These are phyloP conservation scores for Trichomonas vaginalis DNA, from an alignment of 208 protist species.

Conservation along the genomic window DNA sequence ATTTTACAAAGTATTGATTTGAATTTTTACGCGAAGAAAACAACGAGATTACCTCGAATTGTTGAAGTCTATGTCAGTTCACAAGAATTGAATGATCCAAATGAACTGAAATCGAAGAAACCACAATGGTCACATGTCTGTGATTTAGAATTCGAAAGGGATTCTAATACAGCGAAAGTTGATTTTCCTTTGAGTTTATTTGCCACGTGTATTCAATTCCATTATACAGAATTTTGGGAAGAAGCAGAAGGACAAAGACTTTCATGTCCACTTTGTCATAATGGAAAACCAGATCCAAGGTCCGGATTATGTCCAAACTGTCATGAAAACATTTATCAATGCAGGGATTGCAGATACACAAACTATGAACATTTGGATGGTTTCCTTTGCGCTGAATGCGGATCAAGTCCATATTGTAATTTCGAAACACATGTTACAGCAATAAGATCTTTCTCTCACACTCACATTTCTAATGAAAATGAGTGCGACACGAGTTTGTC, in stretches of 20 bases:
- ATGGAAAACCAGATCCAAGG: neutral
- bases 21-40: neutral
- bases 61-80: neutral
- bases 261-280: neutral
- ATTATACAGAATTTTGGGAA: neutral
- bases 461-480: constrained; percentile 20
- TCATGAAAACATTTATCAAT: constrained; percentile 67
- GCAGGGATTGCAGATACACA: constrained; percentile 65
- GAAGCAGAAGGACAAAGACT: neutral
- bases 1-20: neutral
- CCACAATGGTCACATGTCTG: neutral
- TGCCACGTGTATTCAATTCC: neutral
- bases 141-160: neutral
- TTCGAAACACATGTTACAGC: constrained; percentile 48
- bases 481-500: neutral
- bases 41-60: neutral
- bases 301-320: constrained; percentile 58
- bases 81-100: neutral
- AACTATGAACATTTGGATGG: constrained; percentile 67
- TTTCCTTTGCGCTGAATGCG: constrained; percentile 70
- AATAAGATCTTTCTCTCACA: constrained; percentile 28
- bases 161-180: neutral
- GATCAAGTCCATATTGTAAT: constrained; percentile 53
- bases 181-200: neutral
- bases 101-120: neutral